Evolutionary conservation across 2,329 filamentous ascomycete genomes (phyloP), one percentile per base, ranked within the genome.

Genomic region (Pseudogymnoascus sp.): DNA sequence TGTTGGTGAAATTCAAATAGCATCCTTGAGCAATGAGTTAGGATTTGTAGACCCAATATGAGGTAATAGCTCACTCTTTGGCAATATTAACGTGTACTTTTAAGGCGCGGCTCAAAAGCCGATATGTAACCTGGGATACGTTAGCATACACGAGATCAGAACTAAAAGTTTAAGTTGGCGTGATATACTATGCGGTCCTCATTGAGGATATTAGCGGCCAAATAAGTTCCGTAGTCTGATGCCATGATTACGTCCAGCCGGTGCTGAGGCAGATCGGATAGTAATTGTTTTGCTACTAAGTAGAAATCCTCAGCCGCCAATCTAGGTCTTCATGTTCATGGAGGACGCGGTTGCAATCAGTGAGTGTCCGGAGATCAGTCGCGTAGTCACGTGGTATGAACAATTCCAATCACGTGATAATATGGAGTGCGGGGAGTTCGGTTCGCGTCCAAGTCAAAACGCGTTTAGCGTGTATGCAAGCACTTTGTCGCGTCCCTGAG

Each of bases 51-150:
- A 13, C 24, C 19, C 38, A 11, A 35, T 6, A 13, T 21, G 24
- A 7, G 1, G 19, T 4, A 1, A 37, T 19, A 24, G 65, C 64
- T 65, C 78, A 96, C 93, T 93, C 87, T 76, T 99, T 99, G 11
- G 95, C 95, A 47, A 83, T 80, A 72, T 96, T 95, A 74, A 90
- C 88, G 74, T 97, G 89, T 50, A 96, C 82, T 71, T 91, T 89
- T 62, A 97, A 77, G 40, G 87, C 88, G 71, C 93, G 85, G 75
- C 92, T 95, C 66, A 99, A 78, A 59, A 88, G 80, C 61, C 92
- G 88, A 79, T 97, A 97, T 61, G 90, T 96, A 71, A 96, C 82
- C 92, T 96, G 71, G 65, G 24, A 24, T 40, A n/a, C 64, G 47
- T 66, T 64, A 64, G 64, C 31, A 37, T 31, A 66, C 47, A 64